phyloP scores from a whole-genome alignment of 169 alveolate species.

The Cryptosporidium tyzzeri region DNA sequence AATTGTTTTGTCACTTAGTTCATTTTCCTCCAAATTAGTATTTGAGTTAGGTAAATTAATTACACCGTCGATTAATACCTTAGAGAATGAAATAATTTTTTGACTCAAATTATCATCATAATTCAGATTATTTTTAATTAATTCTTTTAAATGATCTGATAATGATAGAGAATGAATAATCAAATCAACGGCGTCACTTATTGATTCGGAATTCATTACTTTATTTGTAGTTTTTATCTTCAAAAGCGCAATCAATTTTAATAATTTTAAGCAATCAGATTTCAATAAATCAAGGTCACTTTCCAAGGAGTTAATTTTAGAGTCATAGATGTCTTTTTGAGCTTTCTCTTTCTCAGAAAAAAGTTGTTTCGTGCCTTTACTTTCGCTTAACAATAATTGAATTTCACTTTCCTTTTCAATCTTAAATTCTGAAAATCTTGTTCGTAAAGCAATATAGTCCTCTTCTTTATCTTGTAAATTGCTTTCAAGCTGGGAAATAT shows the following conservation, averaged over 20 bases:
- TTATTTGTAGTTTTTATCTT: neutral
- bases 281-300: slow-evolving; percentile 4
- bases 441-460: neutral
- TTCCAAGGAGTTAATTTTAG: slow-evolving; percentile 18
- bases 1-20: neutral
- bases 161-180: slow-evolving; percentile 15
- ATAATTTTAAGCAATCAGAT: slow-evolving; percentile 26
- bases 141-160: slow-evolving; percentile 13
- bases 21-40: neutral
- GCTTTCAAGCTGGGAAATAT: slow-evolving; percentile 56
- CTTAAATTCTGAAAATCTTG: slow-evolving; percentile 1
- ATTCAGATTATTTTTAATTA: neutral
- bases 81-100: neutral
- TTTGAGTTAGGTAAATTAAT: neutral
- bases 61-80: slow-evolving; percentile 2
- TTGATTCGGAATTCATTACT: neutral
- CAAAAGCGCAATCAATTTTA: slow-evolving; percentile 21
- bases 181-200: neutral
- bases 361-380: neutral
- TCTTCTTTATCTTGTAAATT: slow-evolving; percentile 27
- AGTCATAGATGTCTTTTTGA: slow-evolving; percentile 6
- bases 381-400: slow-evolving; percentile 3
- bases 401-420: slow-evolving; percentile 15
- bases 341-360: slow-evolving; percentile 11
- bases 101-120: neutral